phyloP scores from a whole-genome alignment of 495 filamentous ascomycete species.

The Aspergillus nidulans region DNA sequence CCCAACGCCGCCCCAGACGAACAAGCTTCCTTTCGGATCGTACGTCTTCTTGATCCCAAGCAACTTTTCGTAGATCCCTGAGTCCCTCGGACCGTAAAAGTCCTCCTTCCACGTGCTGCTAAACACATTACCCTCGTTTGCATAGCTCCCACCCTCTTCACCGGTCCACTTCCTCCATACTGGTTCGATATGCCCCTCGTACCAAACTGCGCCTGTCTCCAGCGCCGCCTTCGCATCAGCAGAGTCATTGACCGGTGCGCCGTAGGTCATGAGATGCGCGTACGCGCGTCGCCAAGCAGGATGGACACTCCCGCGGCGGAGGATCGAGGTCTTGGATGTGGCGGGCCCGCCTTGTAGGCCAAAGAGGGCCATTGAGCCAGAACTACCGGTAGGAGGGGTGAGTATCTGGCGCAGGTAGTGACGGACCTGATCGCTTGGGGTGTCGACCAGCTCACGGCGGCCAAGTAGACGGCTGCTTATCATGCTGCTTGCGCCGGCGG shows the following conservation, averaged over 20 bases:
- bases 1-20: slow-evolving; percentile 23
- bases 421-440: neutral
- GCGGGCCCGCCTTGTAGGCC: slow-evolving; percentile 22
- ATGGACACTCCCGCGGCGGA: slow-evolving; percentile 11
- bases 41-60: slow-evolving; percentile 44
- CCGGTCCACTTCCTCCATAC: slow-evolving; percentile 23
- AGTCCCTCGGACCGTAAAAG: slow-evolving; percentile 53
- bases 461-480: slow-evolving; percentile 22
- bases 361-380: slow-evolving; percentile 2
- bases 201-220: neutral
- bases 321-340: neutral
- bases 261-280: slow-evolving; percentile 15
- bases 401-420: neutral
- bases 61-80: slow-evolving; percentile 41
- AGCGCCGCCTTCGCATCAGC: neutral
- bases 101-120: slow-evolving; percentile 50
- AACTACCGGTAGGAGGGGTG: neutral
- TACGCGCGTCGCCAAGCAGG: slow-evolving; percentile 22
- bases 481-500: slow-evolving; percentile 8
- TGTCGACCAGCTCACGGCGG: slow-evolving; percentile 18
- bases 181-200: slow-evolving; percentile 14
- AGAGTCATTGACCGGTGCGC: slow-evolving; percentile 10
- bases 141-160: slow-evolving; percentile 6
- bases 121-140: neutral
- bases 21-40: slow-evolving; percentile 48